Evolutionary conservation across 2,329 filamentous ascomycete species (phyloP).

Genomic region (Leptoxyphium fumago): DNA sequence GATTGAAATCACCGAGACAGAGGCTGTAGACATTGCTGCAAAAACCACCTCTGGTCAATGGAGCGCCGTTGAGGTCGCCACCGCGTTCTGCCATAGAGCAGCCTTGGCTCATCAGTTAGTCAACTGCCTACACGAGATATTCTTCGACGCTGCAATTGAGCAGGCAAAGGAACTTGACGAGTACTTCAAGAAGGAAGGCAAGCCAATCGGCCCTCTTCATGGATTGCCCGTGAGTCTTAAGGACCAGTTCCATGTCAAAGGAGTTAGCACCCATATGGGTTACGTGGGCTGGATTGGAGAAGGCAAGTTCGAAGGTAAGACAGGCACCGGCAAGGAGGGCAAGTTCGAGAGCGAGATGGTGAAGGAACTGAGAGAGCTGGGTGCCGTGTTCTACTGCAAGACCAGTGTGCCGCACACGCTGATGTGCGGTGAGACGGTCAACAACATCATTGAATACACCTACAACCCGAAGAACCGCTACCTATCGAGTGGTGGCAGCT

Average conservation of each 20-base stretch:
- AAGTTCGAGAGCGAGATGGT: conserved; percentile 45
- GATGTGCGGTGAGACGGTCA: conserved; percentile 45
- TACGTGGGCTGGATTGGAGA: conserved; percentile 53
- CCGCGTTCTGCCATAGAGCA: conserved; percentile 42
- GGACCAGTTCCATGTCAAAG: conserved; percentile 35
- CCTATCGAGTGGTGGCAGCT: conserved; percentile 41
- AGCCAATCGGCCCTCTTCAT: conserved; percentile 31
- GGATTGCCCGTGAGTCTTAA: conserved; percentile 34
- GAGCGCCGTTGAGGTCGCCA: conserved; percentile 41
- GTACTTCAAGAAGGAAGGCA: conserved; percentile 22
- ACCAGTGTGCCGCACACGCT: conserved; percentile 43
- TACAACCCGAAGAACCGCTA: conserved; percentile 42
- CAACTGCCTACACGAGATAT: conserved; percentile 32
- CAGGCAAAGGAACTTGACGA: conserved; percentile 28
- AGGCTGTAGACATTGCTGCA: conserved; percentile 41
- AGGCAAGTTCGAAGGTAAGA: conserved; percentile 35
- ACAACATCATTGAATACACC: conserved; percentile 46
- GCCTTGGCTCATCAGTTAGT: conserved; percentile 37
- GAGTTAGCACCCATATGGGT: conserved; percentile 38
- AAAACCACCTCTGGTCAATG: conserved; percentile 40
- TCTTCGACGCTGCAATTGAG: conserved; percentile 31
- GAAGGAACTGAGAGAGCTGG: conserved; percentile 35
- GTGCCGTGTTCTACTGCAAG: conserved; percentile 41
- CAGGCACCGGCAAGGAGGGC: conserved; percentile 34
- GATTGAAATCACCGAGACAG: conserved; percentile 46